Percentiles rank a stretch among this genome's conserved stretches.
phyloP scores from a whole-genome alignment of 257 asterid genomes.

The Eucommia ulmoides region DNA sequence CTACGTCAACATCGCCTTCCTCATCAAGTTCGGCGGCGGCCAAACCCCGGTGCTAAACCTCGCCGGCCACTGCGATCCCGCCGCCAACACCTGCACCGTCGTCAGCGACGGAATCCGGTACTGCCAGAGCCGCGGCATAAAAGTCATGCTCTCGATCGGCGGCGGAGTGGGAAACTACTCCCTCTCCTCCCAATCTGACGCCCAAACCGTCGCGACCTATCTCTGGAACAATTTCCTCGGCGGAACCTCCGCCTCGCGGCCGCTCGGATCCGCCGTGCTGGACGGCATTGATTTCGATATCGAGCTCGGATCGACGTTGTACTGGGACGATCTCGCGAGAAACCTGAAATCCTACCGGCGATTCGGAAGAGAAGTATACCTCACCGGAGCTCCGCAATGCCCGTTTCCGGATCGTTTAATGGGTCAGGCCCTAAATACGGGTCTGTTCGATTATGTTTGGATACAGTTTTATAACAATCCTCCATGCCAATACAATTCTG shows the following conservation, averaged over 20 bases:
- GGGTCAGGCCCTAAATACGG: constrained; percentile 25
- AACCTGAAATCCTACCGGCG: constrained; percentile 19
- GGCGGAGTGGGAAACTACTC: not conserved
- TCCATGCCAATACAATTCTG: constrained; percentile 25
- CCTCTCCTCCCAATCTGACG: not conserved
- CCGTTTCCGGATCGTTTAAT: constrained; percentile 39
- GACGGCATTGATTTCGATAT: not conserved
- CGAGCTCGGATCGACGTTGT: no score
- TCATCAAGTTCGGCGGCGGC: not conserved
- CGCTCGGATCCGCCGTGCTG: not conserved
- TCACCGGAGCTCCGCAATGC: constrained; percentile 43
- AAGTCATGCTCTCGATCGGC: not conserved
- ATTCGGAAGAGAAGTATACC: constrained; percentile 30
- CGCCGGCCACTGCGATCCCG: not conserved
- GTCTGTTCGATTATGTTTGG: constrained; percentile 41
- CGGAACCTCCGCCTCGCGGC: not conserved
- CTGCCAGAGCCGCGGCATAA: no score
- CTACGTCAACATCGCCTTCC: not conserved
- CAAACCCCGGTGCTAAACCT: not conserved
- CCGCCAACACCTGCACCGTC: no score
- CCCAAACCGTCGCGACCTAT: not conserved
- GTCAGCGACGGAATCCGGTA: no score
- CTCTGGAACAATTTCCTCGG: not conserved
- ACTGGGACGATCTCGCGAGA: constrained; percentile 34
- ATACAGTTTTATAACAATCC: constrained; percentile 35